Base-by-base conservation (phyloP, 805 yeast species). In the Candida ovalis region DNA sequence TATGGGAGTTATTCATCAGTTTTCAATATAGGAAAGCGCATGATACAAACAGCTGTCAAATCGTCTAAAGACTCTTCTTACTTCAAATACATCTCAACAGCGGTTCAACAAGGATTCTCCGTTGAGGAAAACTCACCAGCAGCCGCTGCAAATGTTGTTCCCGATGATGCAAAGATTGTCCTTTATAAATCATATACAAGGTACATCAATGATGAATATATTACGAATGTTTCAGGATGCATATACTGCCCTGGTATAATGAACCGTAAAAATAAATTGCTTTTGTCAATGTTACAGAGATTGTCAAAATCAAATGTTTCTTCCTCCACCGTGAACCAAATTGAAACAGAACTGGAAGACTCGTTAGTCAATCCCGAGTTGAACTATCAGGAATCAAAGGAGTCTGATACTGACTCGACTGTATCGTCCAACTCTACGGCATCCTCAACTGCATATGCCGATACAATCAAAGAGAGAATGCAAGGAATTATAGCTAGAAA, bases 201-300 rank as follows among this genome's bases (percentile, higher is more conserved):
- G 6, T 58, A 52, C 18, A 62, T 58, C 10, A 64, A 61, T 15
- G 59, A 59, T 7, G 72, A 70, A 44, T 80, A 71, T 53, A 76
- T 77, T 36, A 77, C 85, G 1, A 80, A 81, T 32, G 79, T 91
- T 2, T 74, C 87, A 40, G 96, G 97, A 6, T 80, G 86, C 77
- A 68, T 86, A 24, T 75, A 59, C 45, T 73, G 86, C 38, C 88
- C 90, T 0, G 95, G 95, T 1, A 70, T 76, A 8, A 77, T 81
- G 73, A 76, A 78, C 27, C 72, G 95, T 38, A 88, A 85, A 59
- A 88, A 89, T 64, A 70, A 83, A 49, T 63, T 91, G 40, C 71
- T 91, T 28, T 63, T 86, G 21, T 75, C 89, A 0, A 66, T 89
- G 40, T 88, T 89, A 3, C 79, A 80, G 50, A 89, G 87, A 63